Evolutionary conservation across 495 filamentous ascomycete genomes (phyloP), one percentile per base, ranked within the genome.

Genomic region (Parathielavia appendiculata): DNA sequence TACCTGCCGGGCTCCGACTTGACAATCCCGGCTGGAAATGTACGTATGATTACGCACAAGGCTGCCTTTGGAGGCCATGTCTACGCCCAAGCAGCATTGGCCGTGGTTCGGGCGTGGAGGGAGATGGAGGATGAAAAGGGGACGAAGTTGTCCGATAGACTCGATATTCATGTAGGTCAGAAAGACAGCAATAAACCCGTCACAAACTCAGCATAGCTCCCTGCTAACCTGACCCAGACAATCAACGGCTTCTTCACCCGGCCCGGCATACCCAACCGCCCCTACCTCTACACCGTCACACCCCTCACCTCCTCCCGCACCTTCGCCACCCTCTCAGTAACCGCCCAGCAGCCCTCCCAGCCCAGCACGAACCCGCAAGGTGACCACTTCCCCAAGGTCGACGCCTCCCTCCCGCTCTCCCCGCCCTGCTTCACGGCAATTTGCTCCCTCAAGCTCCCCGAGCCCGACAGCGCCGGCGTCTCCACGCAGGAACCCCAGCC

Each of bases 241-340:
- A 82, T 88, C 55, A 80, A 85, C 26, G 86, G 86, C 5, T 83
- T 76, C 70, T 90, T 90, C 66, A 83, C 84, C n/a, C 69, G 81
- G 1, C 66, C 69, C 5, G 86, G 83, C 8, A 61, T 63, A 11
- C 46, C 68, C 1, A 75, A 81, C 60, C 72, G 80, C 2, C 84
- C 85, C 5, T 89, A 83, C 65, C 67, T 84, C 51, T 88, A 86
- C 70, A 70, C 70, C 6, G 78, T 85, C 11, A 74, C 74, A 10
- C 75, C 74, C 17, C 64, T 87, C 38, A 74, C 82, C 32, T 70
- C 81, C 52, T 81, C 85, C 5, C 72, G 74, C 26, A 77, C 74
- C 50, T 87, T 85, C 67, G 76, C 72, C 66, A 84, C 83, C 19
- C 70, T 85, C 10, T 72, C 78, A 4, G 81, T 90, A n/a, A 81